Evolutionary conservation across 176 grass and related monocot genomes (phyloP).

Genomic region (Hordeum vulgare): MorexV3_pseudomolecules_assembly NC_058524.1:237130464-237130963

Average conservation of each 20-base stretch:
- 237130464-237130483: neutral
- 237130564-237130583: slow-evolving; percentile 34
- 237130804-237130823: slow-evolving; percentile 45
- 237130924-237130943: neutral
- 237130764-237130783: slow-evolving; percentile 89
- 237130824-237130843: slow-evolving; percentile 60
- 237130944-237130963: slow-evolving; percentile 21
- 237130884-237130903: slow-evolving; percentile 47
- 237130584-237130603: slow-evolving; percentile 41
- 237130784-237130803: slow-evolving; percentile 55
- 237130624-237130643: neutral
- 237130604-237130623: neutral
- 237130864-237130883: slow-evolving; percentile 86
- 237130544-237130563: slow-evolving; percentile 39
- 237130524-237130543: slow-evolving; percentile 48
- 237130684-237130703: neutral
- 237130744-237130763: slow-evolving; percentile 74
- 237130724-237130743: neutral
- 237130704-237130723: neutral
- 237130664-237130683: neutral
- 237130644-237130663: neutral
- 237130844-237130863: slow-evolving; percentile 44
- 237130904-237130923: neutral
- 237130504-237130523: slow-evolving; percentile 22
- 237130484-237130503: neutral